Conservation (phyloP, 805 yeast species). For the Zygoascus biomembranicola region DNA sequence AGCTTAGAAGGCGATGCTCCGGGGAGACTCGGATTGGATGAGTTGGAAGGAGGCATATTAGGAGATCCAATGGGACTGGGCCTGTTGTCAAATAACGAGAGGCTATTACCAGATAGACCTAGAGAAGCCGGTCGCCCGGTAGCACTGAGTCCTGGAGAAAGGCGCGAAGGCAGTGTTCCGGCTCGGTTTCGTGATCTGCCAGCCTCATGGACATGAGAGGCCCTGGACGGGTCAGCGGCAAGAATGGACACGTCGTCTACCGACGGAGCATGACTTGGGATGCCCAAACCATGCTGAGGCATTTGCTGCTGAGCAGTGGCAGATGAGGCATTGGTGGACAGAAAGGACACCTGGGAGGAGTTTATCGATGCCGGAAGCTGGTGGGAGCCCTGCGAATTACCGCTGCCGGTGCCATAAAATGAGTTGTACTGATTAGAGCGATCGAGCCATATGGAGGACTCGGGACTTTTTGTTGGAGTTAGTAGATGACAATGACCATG, state of each 20-base stretch:
- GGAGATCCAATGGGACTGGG: slow-evolving; percentile 16
- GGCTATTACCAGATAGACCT: not conserved
- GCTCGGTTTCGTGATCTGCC: slow-evolving; percentile 56
- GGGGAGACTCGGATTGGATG: not conserved
- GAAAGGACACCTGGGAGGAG: not conserved
- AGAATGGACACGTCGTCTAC: not conserved
- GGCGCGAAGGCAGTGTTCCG: slow-evolving; percentile 68
- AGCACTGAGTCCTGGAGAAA: slow-evolving; percentile 26
- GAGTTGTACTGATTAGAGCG: not conserved
- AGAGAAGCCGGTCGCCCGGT: not conserved
- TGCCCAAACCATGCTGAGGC: not conserved
- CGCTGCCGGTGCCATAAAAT: not conserved
- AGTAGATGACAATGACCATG: not conserved
- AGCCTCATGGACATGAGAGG: slow-evolving; percentile 12
- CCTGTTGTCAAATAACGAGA: slow-evolving; percentile 5
- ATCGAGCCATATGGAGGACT: not conserved
- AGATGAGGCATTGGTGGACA: slow-evolving; percentile 6
- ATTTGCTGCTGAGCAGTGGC: not conserved
- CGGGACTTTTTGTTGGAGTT: not conserved
- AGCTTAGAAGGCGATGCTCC: not conserved
- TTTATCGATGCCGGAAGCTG: not conserved
- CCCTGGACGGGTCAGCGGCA: slow-evolving; percentile 27
- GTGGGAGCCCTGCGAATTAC: not conserved
- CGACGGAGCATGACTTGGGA: not conserved
- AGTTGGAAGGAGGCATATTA: not conserved